These are phyloP conservation scores for Pseudogymnoascus sp. DNA, from an alignment of 2,329 filamentous ascomycete species.

Conservation along the genomic window DNA sequence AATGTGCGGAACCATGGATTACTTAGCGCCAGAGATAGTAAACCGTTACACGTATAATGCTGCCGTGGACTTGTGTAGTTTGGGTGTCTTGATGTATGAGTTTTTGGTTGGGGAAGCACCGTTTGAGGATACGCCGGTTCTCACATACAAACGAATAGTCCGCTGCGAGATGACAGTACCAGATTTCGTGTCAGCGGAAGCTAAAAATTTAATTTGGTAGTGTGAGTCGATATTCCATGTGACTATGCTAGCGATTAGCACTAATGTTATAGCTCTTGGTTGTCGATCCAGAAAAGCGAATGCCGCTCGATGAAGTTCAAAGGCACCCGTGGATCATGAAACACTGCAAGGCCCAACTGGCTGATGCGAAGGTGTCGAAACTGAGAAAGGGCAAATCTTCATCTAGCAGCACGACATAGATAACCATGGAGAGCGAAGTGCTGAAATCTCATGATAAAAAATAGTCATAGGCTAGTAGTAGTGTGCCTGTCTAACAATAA, in stretches of 20 bases:
- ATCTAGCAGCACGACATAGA: neutral
- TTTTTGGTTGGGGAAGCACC: conserved; percentile 98
- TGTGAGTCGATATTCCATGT: conserved; percentile 42
- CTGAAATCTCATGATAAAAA: neutral
- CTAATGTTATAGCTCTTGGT: conserved; percentile 60
- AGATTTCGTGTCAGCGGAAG: conserved; percentile 81
- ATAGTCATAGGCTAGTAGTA: neutral
- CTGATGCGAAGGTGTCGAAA: conserved; percentile 17
- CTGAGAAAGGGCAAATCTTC: neutral
- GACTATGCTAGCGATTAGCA: neutral
- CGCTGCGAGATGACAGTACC: conserved; percentile 89
- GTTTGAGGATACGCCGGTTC: conserved; percentile 89
- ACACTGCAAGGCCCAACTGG: conserved; percentile 57
- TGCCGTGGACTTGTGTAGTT: conserved; percentile 92
- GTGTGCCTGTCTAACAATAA: neutral
- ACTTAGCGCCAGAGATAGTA: conserved; percentile 96
- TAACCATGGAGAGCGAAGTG: neutral
- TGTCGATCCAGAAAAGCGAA: conserved; percentile 85
- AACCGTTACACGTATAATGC: conserved; percentile 86
- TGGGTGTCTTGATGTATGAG: conserved; percentile 92
- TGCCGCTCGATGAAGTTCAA: conserved; percentile 84
- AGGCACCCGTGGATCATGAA: conserved; percentile 94
- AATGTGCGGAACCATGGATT: conserved; percentile 97
- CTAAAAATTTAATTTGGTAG: conserved; percentile 89
- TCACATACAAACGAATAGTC: conserved; percentile 86